Percentiles rank a stretch among this genome's conserved stretches.
Evolutionary conservation across 179 eudicot species (phyloP).

Genomic region (Patellifolia procumbens): DNA sequence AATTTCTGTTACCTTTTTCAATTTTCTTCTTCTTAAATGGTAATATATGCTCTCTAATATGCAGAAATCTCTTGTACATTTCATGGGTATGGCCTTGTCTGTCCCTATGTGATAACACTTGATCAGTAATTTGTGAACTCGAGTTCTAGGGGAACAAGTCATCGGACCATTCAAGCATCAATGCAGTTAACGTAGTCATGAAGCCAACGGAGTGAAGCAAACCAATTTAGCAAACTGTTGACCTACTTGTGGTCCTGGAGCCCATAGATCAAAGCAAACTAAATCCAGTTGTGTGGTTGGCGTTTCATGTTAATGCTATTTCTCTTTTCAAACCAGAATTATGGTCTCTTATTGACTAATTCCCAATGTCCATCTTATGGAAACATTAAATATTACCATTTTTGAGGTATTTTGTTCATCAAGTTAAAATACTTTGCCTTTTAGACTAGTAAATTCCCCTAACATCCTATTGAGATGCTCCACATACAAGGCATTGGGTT

Average conservation of each 20-base stretch:
- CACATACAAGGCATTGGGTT: background rate
- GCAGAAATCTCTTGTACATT: slow-evolving; percentile 3
- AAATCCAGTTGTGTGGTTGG: slow-evolving; percentile 3
- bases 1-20: slow-evolving; percentile 11
- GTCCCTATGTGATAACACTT: background rate
- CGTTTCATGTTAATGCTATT: slow-evolving; percentile 8
- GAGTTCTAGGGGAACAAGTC: background rate
- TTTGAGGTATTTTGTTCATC: background rate
- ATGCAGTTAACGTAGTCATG: background rate
- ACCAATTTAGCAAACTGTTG: background rate
- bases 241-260: slow-evolving; percentile 5
- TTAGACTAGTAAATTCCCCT: background rate
- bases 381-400: background rate
- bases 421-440: background rate
- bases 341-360: background rate
- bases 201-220: background rate
- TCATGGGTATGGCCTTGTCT: slow-evolving; percentile 3
- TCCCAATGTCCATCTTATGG: background rate
- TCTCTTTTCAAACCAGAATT: background rate
- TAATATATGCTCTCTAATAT: background rate
- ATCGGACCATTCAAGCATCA: background rate
- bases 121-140: background rate
- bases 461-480: background rate
- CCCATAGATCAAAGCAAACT: background rate
- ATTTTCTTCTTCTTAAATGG: background rate